These are phyloP conservation scores for Microcyclospora pomicola DNA, from an alignment of 2,329 filamentous ascomycete species.

Conservation along the genomic window DNA sequence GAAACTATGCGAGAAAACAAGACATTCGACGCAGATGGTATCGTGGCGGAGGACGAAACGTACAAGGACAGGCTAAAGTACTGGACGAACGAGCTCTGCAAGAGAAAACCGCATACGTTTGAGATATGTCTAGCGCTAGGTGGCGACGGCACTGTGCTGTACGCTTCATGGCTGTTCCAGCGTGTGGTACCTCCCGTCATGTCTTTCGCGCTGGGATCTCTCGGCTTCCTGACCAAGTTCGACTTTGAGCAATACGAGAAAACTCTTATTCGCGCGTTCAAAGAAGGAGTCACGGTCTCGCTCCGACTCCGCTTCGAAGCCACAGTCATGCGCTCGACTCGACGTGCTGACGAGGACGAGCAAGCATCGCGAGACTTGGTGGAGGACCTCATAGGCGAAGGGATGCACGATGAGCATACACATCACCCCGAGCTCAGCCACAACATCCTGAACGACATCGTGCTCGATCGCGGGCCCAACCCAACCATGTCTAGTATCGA, in stretches of 20 bases:
- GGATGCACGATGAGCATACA: conserved; percentile 69
- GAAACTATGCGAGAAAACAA: conserved; percentile 56
- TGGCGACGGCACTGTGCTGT: conserved; percentile 93
- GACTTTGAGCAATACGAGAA: conserved; percentile 64
- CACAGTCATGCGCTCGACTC: conserved; percentile 73
- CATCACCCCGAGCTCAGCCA: conserved; percentile 73
- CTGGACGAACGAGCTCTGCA: conserved; percentile 73
- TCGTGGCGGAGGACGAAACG: conserved; percentile 48
- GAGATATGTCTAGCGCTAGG: conserved; percentile 74
- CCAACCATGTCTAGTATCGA: conserved; percentile 87
- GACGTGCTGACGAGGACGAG: conserved; percentile 24
- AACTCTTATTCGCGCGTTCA: conserved; percentile 59
- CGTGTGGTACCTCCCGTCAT: conserved; percentile 85
- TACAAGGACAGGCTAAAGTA: conserved; percentile 52
- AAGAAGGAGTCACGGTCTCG: conserved; percentile 76
- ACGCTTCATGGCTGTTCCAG: conserved; percentile 94
- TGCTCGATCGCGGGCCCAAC: conserved; percentile 86
- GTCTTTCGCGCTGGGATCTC: conserved; percentile 77
- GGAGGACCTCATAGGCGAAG: conserved; percentile 79
- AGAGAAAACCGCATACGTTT: conserved; percentile 66
- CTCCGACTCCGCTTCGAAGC: conserved; percentile 81
- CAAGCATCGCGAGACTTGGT: conserved; percentile 52
- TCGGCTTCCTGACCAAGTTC: conserved; percentile 94
- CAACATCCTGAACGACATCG: conserved; percentile 93
- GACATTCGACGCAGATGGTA: conserved; percentile 56